Percentiles rank a stretch among this genome's conserved stretches.
phyloP scores from a whole-genome alignment of 2,329 filamentous ascomycete species.

The Aspergillus terreus region DNA sequence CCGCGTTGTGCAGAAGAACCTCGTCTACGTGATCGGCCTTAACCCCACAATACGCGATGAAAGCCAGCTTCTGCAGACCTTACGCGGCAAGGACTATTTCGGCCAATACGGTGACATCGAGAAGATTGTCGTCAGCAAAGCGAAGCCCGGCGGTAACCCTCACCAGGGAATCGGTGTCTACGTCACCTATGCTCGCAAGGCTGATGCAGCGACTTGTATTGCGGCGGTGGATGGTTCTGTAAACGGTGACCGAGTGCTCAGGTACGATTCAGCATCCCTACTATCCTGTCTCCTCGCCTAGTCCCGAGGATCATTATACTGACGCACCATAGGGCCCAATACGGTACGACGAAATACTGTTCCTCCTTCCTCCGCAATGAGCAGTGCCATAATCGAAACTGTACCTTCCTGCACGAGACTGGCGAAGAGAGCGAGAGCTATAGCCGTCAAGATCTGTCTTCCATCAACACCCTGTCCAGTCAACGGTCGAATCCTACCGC shows the following conservation, averaged over 20 bases:
- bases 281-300: neutral
- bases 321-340: constrained; percentile 53
- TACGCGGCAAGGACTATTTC: constrained; percentile 90
- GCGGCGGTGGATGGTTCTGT: constrained; percentile 85
- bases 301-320: neutral
- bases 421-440: constrained; percentile 99
- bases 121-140: constrained; percentile 97
- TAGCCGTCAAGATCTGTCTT: constrained; percentile 87
- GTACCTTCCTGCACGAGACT: constrained; percentile 96
- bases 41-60: constrained; percentile 91
- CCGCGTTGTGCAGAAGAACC: constrained; percentile 94
- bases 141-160: constrained; percentile 67
- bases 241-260: constrained; percentile 81
- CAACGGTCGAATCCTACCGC: constrained; percentile 50
- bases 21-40: constrained; percentile 95
- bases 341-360: constrained; percentile 96
- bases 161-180: constrained; percentile 93
- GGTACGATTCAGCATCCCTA: constrained; percentile 50
- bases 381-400: constrained; percentile 89
- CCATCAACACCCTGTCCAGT: constrained; percentile 84
- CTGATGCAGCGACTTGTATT: constrained; percentile 87
- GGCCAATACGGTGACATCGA: constrained; percentile 98
- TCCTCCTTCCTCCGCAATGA: constrained; percentile 95
- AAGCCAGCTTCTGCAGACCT: constrained; percentile 75
- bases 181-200: constrained; percentile 92